These are phyloP conservation scores for Fragaria ananassa DNA, from an alignment of 306 rosid species.

Conservation along the genomic window DNA sequence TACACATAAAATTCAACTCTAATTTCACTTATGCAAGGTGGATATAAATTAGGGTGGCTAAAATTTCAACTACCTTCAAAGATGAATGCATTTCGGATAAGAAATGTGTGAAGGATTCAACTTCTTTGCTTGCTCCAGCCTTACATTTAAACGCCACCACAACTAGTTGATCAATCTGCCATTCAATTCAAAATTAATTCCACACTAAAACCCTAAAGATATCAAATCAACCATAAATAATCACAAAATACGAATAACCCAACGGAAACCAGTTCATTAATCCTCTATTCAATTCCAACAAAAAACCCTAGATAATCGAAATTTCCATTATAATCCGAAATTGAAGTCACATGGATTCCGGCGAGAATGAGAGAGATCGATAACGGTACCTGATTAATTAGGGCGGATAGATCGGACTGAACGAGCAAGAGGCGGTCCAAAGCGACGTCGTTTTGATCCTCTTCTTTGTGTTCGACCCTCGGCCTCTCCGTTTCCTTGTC, in stretches of 20 bases:
- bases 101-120: constrained; percentile 53
- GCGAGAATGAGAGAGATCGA: neutral
- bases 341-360: neutral
- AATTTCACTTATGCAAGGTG: neutral
- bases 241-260: neutral
- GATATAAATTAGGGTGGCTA: neutral
- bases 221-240: neutral
- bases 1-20: constrained; percentile 12
- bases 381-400: constrained; percentile 51
- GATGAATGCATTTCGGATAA: constrained; percentile 66
- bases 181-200: constrained; percentile 16
- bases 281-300: constrained; percentile 10
- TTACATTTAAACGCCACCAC: constrained; percentile 53
- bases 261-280: neutral
- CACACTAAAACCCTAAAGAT: neutral
- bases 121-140: constrained; percentile 38
- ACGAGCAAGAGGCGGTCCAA: constrained; percentile 53
- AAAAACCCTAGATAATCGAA: neutral
- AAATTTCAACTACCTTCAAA: constrained; percentile 52
- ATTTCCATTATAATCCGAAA: neutral
- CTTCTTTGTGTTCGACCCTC: constrained; percentile 8
- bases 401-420: constrained; percentile 61
- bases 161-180: constrained; percentile 80
- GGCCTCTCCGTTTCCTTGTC: neutral
- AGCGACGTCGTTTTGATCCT: constrained; percentile 21